These are phyloP conservation scores for Sugiyamaella smithiae DNA, from an alignment of 805 yeast genomes.

Conservation along the genomic window DNA sequence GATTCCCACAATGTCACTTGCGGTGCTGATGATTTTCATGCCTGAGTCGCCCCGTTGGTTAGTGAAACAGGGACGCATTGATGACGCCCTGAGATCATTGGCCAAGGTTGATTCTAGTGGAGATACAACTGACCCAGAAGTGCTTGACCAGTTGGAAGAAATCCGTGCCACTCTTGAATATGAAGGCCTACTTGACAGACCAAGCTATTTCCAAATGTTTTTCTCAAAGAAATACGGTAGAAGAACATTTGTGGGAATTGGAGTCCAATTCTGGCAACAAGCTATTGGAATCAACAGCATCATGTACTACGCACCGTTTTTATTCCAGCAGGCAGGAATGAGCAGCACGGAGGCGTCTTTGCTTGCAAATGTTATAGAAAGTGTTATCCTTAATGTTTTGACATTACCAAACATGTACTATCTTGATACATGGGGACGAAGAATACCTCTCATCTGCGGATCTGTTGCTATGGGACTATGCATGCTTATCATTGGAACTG, in stretches of 20 bases:
- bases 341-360: constrained; percentile 47
- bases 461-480: constrained; percentile 18
- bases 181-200: constrained; percentile 39
- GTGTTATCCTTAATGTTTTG: constrained; percentile 59
- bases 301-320: constrained; percentile 59
- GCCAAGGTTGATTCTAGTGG: constrained; percentile 41
- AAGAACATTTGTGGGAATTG: constrained; percentile 30
- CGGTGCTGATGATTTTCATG: constrained; percentile 55
- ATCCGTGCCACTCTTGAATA: constrained; percentile 46
- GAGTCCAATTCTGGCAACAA: constrained; percentile 50
- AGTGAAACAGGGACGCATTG: constrained; percentile 60
- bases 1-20: constrained; percentile 52
- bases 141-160: constrained; percentile 37
- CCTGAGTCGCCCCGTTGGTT: constrained; percentile 90
- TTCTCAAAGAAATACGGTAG: constrained; percentile 20
- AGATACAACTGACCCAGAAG: constrained; percentile 30
- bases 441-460: constrained; percentile 19
- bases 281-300: constrained; percentile 67
- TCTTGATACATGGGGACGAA: constrained; percentile 34
- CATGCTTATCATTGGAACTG: constrained; percentile 56
- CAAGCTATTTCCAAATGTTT: constrained; percentile 32
- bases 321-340: constrained; percentile 57
- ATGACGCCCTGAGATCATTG: constrained; percentile 45
- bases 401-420: constrained; percentile 57
- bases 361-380: constrained; percentile 66